Conservation (phyloP, 2,329 filamentous ascomycete species). For the Claviceps capensis region DNA sequence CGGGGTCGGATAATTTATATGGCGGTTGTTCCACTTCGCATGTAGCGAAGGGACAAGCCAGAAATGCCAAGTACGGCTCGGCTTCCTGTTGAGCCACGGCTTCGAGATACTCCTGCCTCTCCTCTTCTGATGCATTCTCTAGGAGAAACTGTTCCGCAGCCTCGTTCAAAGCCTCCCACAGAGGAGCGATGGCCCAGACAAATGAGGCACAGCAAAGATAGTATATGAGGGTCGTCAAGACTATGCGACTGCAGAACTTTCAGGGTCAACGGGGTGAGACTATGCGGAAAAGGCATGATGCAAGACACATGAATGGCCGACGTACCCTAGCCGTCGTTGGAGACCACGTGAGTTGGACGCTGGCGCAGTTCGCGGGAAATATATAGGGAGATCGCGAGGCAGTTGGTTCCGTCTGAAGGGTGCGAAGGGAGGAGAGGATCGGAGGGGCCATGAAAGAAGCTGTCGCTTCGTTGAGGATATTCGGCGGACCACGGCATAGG, state of each 20-base stretch:
- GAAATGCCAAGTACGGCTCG: conserved; percentile 33
- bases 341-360: conserved; percentile 1
- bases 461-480: conserved; percentile 8
- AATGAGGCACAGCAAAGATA: conserved; percentile 31
- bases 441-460: conserved; percentile 21
- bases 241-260: conserved; percentile 11
- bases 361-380: conserved; percentile 15
- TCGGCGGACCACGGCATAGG: conserved; percentile 9
- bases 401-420: conserved; percentile 10
- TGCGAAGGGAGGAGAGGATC: no score
- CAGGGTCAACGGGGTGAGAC: neutral
- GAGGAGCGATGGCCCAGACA: conserved; percentile 28
- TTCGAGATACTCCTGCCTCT: conserved; percentile 26
- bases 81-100: conserved; percentile 29
- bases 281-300: neutral
- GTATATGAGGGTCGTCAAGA: conserved; percentile 19
- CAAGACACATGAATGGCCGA: neutral
- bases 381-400: conserved; percentile 16
- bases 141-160: no score
- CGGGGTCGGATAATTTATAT: conserved; percentile 45
- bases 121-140: conserved; percentile 27
- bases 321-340: conserved; percentile 4
- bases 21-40: conserved; percentile 32
- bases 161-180: conserved; percentile 17
- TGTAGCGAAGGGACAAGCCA: conserved; percentile 48